Evolutionary conservation across 1,139 yeast genomes (phyloP), one percentile per base, ranked within the genome.

Genomic region (Magnusiomyces ingens): DNA sequence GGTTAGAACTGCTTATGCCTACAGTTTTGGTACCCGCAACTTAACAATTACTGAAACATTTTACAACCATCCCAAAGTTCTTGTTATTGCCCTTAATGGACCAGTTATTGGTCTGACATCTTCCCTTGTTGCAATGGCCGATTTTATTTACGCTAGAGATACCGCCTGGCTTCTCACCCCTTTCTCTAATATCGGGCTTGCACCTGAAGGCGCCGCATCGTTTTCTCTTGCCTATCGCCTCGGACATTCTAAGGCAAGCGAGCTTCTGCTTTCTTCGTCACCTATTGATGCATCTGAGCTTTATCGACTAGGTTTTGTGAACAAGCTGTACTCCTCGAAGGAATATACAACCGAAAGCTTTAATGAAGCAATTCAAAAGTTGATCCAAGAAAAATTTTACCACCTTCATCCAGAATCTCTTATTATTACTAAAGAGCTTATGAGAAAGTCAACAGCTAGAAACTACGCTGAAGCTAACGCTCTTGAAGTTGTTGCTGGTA

Each of bases 71-170:
- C 72, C 77, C 22, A 89, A 89, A 68, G 75, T 88, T 3, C 72
- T 89, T 52, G 84, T 83, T 22, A 81, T 82, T 41, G 91, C 93
- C 12, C 75, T 89, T 57, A 89, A 89, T 64, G 96, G 96, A 0
- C 96, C 96, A 0, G 95, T 82, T 12, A 79, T 89, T 58, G 96
- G 96, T 0, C 75, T 89, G 57, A 73, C 83, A 46, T 81, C 94
- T 3, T 90, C 91, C 0, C 70, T 89, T 52, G 84, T 88, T 32
- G 80, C 85, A 22, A 73, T 85, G 57, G 82, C 88, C 67, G 96
- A 89, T 68, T 76, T 89, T 61, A 76, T 89, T 36, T 87, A 86
- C 64, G 85, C 85, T 19, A 81, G 84, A 59, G 82, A 79, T 54
- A 74, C 80, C 55, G 78, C 84, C 51, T 85, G 74, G 67, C 60